Base-by-base conservation (phyloP, 805 yeast species). In the Metschnikowia gelsemii region DNA sequence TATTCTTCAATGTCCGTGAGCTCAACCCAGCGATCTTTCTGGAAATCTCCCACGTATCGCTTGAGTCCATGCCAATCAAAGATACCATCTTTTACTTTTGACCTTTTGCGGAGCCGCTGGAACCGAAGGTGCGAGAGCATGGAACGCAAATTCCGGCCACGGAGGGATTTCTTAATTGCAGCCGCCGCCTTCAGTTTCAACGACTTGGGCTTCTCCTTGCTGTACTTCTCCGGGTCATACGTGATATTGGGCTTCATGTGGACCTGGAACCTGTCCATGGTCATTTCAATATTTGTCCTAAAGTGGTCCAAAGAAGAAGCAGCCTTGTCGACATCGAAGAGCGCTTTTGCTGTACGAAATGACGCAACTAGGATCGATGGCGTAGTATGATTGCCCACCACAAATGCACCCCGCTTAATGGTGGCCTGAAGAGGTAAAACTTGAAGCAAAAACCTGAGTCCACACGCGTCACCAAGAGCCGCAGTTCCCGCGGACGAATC, bases 371-470 rank as follows among this genome's bases (percentile, higher is more conserved):
- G 48, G 8, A 93, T 63, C 1, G 90, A 78, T 1, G 93, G 82
- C 0, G 96, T 88, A 12, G 78, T 73, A 45, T 74, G 71, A 60
- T 90, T 91, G 7, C 99, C 99, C 16, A 88, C 55, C 1, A 87
- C 84, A 20, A 87, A 35, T 0, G 96, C 83, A 1, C 91, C 88
- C 42, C 78, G 82, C 32, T 69, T 75, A 9, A 87, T 67, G 6
- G 66, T 62, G 2, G 87, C 35, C 11, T 77, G 75, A 2, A 91
- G 51, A 0, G 99, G 99, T 8, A 87, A 63, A 9, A 73, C 41
- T 17, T 51, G 56, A 18, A 68, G 55, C 17, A 64, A 35, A 20
- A 57, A 50, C 7, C 19, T 21, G 20, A 47, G 17, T 6, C 38
- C 36, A 16, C 45, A 34, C 16, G 36, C 16, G 4, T 35, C 27